Evolutionary conservation across 2,329 filamentous ascomycete species (phyloP).

Genomic region (Penicillium olsonii): DNA sequence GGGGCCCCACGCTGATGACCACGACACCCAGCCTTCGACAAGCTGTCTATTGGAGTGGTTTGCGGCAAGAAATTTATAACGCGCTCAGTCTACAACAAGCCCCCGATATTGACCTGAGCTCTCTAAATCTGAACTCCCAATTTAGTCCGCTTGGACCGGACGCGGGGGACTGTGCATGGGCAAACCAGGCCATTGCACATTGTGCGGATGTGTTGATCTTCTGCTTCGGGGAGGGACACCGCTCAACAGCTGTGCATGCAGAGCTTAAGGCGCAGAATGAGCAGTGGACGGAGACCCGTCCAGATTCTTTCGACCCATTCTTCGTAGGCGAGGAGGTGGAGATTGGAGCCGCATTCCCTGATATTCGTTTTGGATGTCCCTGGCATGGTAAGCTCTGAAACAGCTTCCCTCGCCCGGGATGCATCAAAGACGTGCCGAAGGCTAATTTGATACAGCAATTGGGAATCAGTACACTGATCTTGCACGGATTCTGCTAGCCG

Average conservation of each 20-base stretch:
- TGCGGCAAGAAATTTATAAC: constrained; percentile 38
- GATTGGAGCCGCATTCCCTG: constrained; percentile 17
- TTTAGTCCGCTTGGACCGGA: constrained; percentile 35
- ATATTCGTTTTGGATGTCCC: constrained; percentile 25
- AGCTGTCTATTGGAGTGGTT: constrained; percentile 28
- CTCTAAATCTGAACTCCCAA: constrained; percentile 34
- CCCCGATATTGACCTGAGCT: constrained; percentile 27
- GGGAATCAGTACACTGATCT: constrained; percentile 28
- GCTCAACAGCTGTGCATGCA: constrained; percentile 16
- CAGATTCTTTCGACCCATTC: constrained; percentile 26
- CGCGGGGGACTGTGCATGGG: constrained; percentile 44
- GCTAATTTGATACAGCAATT: constrained; percentile 12
- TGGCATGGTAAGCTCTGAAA: constrained; percentile 24
- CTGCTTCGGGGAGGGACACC: constrained; percentile 21
- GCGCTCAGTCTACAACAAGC: constrained; percentile 29
- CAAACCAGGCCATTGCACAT: constrained; percentile 42
- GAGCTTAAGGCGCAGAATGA: constrained; percentile 17
- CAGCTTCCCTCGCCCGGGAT: background rate
- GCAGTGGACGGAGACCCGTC: constrained; percentile 21
- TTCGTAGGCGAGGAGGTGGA: constrained; percentile 20
- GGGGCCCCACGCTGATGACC: constrained; percentile 24
- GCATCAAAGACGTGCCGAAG: background rate
- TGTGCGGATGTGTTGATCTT: constrained; percentile 29
- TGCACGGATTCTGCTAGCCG: constrained; percentile 17
- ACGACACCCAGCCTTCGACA: constrained; percentile 30